Evolutionary conservation across 192 early-diverging fungal genomes (phyloP).

Genomic region (Gamsiella multidivaricata): DNA sequence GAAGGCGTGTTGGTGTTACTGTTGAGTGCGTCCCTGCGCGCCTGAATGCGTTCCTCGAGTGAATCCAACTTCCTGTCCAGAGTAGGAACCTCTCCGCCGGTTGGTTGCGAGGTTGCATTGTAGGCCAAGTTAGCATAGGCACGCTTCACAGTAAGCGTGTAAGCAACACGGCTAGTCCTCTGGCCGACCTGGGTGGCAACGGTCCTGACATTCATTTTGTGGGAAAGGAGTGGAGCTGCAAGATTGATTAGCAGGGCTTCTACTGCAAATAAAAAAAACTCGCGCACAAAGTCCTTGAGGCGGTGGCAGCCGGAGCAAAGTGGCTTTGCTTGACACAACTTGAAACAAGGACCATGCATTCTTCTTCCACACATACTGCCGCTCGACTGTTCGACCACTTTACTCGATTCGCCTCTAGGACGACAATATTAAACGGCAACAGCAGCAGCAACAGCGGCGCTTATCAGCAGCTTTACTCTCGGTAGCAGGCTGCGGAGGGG

Average conservation of each 20-base stretch:
- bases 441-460: too few relatives aligned
- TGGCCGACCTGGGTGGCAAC: slow-evolving; percentile 32
- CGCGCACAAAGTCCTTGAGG: too few relatives aligned
- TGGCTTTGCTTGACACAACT: neutral
- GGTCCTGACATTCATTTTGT: slow-evolving; percentile 44
- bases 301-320: too few relatives aligned
- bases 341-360: too few relatives aligned
- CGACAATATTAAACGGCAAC: too few relatives aligned
- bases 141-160: slow-evolving; percentile 13
- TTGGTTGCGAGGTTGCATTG: slow-evolving; percentile 35
- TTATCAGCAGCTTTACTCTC: too few relatives aligned
- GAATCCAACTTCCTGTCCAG: slow-evolving; percentile 50
- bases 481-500: too few relatives aligned
- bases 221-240: neutral
- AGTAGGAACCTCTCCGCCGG: slow-evolving; percentile 35
- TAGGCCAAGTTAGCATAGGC: slow-evolving; percentile 52
- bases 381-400: too few relatives aligned
- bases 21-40: slow-evolving; percentile 36
- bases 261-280: too few relatives aligned
- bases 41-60: slow-evolving; percentile 53
- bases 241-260: neutral
- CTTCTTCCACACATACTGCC: too few relatives aligned
- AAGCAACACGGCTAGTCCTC: slow-evolving; percentile 17
- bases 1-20: slow-evolving; percentile 2
- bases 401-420: too few relatives aligned